Evolutionary conservation across 306 rosid genomes (phyloP), one percentile per base, ranked within the genome.

Genomic region (Sophora flavescens): DNA sequence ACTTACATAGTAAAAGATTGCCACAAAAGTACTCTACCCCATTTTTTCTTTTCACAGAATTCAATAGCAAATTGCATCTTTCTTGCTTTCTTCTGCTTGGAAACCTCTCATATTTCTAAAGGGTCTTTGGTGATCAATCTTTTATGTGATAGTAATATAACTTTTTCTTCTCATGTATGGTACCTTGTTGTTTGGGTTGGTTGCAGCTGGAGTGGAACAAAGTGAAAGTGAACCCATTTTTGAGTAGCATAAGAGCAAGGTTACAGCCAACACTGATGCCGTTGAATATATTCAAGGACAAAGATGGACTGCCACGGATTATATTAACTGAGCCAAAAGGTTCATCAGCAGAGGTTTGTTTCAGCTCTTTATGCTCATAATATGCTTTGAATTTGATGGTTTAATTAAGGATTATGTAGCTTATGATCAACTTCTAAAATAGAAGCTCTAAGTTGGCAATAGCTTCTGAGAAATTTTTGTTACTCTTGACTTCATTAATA

Each of bases 311-410:
- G 17, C 85, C 92, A 6, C 63, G 92, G 74, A 70, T 89, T 78
- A 44, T 80, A 53, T 82, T 91, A 63, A 83, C 89, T 33, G 97
- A 91, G 70, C 88, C 91, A 13, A 64, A 78, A 32, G 94, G 97
- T 60, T 86, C 94, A 54, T 87, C 94, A 28, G 91, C 84, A 1
- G 92, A 89, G 92, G 97, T 90, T 79, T 10, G 85, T 81, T 68
- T 76, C 48, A 11, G 4, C 13, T 44, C 9, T 44, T 33, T 54
- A 41, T 63, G 30, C 26, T 42, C 45, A 42, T 30, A 16, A 39
- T 52, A 59, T 68, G 77, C 56, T 69, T 54, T 76, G 22, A 69
- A 61, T 18, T 52, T 51, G 76, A 48, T 58, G 50, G 22, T 44
- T 18, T 48, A 32, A n/a, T 77, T 58, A 15, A 14, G 22, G 70